These are phyloP conservation scores for Hepatocystis sp. DNA, from an alignment of 169 alveolate genomes.

Conservation along the genomic window DNA sequence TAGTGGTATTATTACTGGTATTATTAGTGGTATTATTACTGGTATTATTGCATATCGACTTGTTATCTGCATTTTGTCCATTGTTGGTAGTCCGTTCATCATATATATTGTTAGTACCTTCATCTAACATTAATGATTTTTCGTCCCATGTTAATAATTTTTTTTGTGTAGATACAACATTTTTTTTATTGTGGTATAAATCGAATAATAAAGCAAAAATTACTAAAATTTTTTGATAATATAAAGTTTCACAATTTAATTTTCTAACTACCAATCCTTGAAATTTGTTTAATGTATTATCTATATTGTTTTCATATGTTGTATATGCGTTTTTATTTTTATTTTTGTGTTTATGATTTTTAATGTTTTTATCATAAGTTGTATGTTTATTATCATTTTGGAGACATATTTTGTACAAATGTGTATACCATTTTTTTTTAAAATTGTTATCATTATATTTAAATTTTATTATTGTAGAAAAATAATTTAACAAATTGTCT, in stretches of 20 bases:
- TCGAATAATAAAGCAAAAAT: slow-evolving; percentile 36
- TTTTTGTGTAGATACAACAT: no score
- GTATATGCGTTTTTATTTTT: slow-evolving; percentile 18
- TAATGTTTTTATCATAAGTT: not conserved
- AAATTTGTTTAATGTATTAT: slow-evolving; percentile 19
- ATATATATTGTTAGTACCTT: no score
- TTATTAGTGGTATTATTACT: no score
- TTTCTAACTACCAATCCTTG: slow-evolving; percentile 23
- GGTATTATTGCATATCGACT: no score
- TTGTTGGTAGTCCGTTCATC: no score
- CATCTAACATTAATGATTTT: no score
- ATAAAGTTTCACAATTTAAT: slow-evolving; percentile 67
- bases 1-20: no score
- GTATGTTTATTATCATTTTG: slow-evolving; percentile 29
- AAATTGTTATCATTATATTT: slow-evolving; percentile 9
- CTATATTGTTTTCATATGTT: slow-evolving; percentile 52
- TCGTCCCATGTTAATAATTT: no score
- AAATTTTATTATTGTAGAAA: slow-evolving; percentile 10
- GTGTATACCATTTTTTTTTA: slow-evolving; percentile 55
- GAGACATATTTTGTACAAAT: slow-evolving; percentile 44
- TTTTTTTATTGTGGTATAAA: slow-evolving; percentile 52
- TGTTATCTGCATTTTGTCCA: no score
- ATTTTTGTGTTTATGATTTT: slow-evolving; percentile 15
- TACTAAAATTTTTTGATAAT: slow-evolving; percentile 61
- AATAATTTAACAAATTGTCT: slow-evolving; percentile 32